Evolutionary conservation across 73 alveolate genomes (phyloP), one percentile per base, ranked within the genome.

Genomic region (Loxodes magnus): DNA sequence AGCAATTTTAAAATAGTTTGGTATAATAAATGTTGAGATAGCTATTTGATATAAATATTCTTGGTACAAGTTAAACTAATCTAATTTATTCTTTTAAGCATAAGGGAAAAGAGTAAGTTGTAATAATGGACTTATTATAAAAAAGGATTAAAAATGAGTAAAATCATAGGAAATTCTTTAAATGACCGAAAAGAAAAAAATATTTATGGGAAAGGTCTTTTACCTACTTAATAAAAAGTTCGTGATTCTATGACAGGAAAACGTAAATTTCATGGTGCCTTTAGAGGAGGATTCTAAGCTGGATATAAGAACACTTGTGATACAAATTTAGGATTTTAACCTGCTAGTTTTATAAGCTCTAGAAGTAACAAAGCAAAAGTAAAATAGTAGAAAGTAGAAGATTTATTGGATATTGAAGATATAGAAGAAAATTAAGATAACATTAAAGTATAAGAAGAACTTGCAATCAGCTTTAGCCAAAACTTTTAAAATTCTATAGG

Each of bases 391-490:
- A 34, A 70, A 16, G 62, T 74, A 10, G 16, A 34, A 10, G 79
- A 78, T 49, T 75, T 66, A 29, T 74, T 78, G 92, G 92, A 78
- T 66, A 75, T 64, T 23, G 92, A 78, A 48, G 92, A 78, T 57
- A 22, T 65, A 1, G 87, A 64, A 21, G 67, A 74, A 16, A 7
- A n/a, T n/a, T n/a, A n/a, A n/a, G n/a, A n/a, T n/a, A n/a, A n/a
- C n/a, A n/a, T n/a, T n/a, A n/a, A n/a, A n/a, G n/a, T n/a, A n/a
- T n/a, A n/a, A n/a, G n/a, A n/a, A n/a, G n/a, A n/a, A n/a, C n/a
- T n/a, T n/a, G n/a, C n/a, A n/a, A n/a, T n/a, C n/a, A n/a, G n/a
- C n/a, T n/a, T n/a, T n/a, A n/a, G n/a, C n/a, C n/a, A n/a, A n/a
- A n/a, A n/a, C n/a, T n/a, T n/a, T n/a, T n/a, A n/a, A n/a, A n/a